Evolutionary conservation across 345 rosid genomes (phyloP), one percentile per base, ranked within the genome.

Genomic region (Euphorbia lathyris): DNA sequence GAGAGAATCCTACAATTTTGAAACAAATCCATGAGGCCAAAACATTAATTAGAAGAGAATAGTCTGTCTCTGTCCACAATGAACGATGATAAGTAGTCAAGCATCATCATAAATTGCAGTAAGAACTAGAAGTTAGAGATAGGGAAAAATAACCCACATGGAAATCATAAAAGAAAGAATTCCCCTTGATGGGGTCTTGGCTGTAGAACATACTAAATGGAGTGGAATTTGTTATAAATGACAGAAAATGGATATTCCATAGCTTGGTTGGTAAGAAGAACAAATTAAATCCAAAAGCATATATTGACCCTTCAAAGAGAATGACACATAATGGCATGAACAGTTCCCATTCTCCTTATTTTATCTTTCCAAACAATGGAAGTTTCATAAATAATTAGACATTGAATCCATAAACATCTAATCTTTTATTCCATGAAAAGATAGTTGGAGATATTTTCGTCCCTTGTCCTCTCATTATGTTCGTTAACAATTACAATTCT

Each of bases 1-100:
- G 97, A 82, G 78, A 95, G 96, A 76, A 95, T 95, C 93, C 99
- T 95, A 77, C 25, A 38, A 67, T 42, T 19, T 16, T 19, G 4
- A 53, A 63, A 25, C 17, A 32, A 14, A 26, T 26, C 22, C 67
- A 68, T 30, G 27, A 22, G 27, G 20, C 26, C 38, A 42, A 66
- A 13, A 55, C 17, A 70, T 45, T 48, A 58, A 47, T 51, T 17
- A 65, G 67, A 43, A 7, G 16, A 59, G 20, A 52, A 57, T 13
- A 63, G 12, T 30, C 3, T 9, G 26, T n/a, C 0, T 19, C 32
- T 30, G 9, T 66, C 59, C 1, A 19, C 47, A 51, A 66, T n/a
- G 38, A 43, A 51, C 4, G 10, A 26, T 7, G 25, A 58, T 59
- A 32, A 70, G 32, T 1, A 50, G 11, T 62, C 19, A 22, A 47